Conservation (phyloP, 2,329 filamentous ascomycete genomes). For the Phialophora expanda region DNA sequence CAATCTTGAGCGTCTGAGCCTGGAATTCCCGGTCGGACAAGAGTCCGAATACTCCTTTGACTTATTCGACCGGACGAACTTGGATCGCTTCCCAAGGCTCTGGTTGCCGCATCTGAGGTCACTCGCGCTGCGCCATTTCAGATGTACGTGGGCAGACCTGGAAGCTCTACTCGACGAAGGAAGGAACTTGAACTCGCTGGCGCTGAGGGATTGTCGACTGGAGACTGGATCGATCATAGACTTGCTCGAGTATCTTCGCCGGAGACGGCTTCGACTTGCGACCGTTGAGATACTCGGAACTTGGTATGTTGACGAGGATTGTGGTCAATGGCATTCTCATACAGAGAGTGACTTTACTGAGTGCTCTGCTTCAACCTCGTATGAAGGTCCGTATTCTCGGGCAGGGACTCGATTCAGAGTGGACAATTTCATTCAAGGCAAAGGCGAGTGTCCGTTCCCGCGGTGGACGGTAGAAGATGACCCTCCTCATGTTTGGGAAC, state of each 20-base stretch:
- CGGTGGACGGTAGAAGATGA: conserved; percentile 23
- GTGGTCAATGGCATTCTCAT: conserved; percentile 16
- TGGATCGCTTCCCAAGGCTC: conserved; percentile 27
- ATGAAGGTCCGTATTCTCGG: conserved; percentile 32
- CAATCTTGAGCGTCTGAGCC: conserved; percentile 26
- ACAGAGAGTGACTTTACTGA: conserved; percentile 6
- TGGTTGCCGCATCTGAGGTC: conserved; percentile 29
- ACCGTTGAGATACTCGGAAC: conserved; percentile 22
- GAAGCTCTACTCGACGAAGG: conserved; percentile 23
- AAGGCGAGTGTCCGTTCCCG: conserved; percentile 29
- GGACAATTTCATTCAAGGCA: conserved; percentile 28
- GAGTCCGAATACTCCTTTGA: conserved; percentile 30
- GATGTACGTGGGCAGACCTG: conserved; percentile 29
- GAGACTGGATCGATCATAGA: conserved; percentile 31
- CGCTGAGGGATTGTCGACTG: conserved; percentile 29
- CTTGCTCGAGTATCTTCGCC: conserved; percentile 25
- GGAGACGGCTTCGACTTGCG: conserved; percentile 16
- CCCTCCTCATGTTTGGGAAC: conserved; percentile 27
- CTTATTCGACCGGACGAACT: conserved; percentile 33
- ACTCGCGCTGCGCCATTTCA: conserved; percentile 28
- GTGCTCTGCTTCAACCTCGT: conserved; percentile 15
- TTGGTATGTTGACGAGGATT: conserved; percentile 32
- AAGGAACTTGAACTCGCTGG: conserved; percentile 19
- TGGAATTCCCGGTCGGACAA: conserved; percentile 29
- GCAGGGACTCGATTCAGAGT: conserved; percentile 25